Evolutionary conservation across 371 early-diverging fungal genomes (phyloP).

Genomic region (Dentiscutata heterogama): DNA sequence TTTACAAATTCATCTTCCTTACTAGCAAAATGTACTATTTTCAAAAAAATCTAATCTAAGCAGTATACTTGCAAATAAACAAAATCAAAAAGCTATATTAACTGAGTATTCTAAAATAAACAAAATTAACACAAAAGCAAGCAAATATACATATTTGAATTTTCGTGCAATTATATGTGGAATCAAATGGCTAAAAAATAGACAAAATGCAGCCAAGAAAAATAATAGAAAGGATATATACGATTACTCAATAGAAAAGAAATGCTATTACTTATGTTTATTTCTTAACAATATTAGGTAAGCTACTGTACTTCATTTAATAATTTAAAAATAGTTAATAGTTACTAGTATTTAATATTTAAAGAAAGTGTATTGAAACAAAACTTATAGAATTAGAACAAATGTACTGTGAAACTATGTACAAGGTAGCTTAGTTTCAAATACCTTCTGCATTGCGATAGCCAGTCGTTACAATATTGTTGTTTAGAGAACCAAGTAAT

Average conservation of each 20-base stretch:
- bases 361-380: constrained; percentile 9
- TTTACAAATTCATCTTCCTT: not conserved
- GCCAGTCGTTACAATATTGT: not conserved
- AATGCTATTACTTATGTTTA: constrained; percentile 38
- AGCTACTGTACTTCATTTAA: constrained; percentile 24
- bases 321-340: constrained; percentile 22
- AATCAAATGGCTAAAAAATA: too few species aligned
- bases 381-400: too few species aligned
- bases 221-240: constrained; percentile 48
- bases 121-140: not conserved
- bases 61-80: constrained; percentile 27
- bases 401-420: constrained; percentile 7
- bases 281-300: constrained; percentile 39
- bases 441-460: not conserved
- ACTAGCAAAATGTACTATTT: not conserved
- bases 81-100: constrained; percentile 45
- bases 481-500: constrained; percentile 1
- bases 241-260: constrained; percentile 11
- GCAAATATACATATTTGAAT: constrained; percentile 23
- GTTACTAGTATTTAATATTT: not conserved
- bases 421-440: not conserved
- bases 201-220: too few species aligned
- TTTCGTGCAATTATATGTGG: too few species aligned
- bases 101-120: constrained; percentile 49
- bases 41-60: not conserved